These are phyloP conservation scores for Pseudocercospora musae DNA, from an alignment of 2,329 filamentous ascomycete species.

Conservation along the genomic window DNA sequence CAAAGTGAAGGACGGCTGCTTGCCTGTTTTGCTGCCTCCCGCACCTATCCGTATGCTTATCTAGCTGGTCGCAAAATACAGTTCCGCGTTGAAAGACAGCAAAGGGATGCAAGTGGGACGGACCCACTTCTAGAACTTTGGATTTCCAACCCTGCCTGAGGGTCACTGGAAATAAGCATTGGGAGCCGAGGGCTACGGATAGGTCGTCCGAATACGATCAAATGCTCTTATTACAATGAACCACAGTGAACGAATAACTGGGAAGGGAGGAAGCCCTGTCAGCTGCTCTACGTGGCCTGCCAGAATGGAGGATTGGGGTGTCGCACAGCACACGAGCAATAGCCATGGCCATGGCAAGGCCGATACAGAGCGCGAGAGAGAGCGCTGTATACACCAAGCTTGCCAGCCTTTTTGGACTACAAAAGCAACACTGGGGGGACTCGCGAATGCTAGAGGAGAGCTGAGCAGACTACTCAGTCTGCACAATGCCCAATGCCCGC, in stretches of 20 bases:
- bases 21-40: too few species aligned
- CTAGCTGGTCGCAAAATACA: too few species aligned
- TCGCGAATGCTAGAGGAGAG: not conserved
- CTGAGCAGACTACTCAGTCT: not conserved
- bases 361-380: not conserved
- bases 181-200: not conserved
- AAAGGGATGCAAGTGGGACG: not conserved
- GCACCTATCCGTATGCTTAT: too few species aligned
- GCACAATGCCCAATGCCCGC: not conserved
- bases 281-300: too few species aligned
- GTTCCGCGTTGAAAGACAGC: too few species aligned
- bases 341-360: too few species aligned
- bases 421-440: too few species aligned
- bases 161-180: not conserved
- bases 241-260: too few species aligned
- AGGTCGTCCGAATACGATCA: not conserved
- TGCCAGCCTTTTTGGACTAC: not conserved
- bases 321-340: too few species aligned
- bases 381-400: not conserved
- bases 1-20: too few species aligned
- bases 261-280: too few species aligned
- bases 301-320: too few species aligned
- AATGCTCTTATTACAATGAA: not conserved
- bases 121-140: not conserved
- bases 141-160: conserved; percentile 13